Percentiles rank a stretch among this genome's conserved stretches.
Evolutionary conservation across 2,329 filamentous ascomycete genomes (phyloP).

Genomic region (Cladorrhinum sp.): DNA sequence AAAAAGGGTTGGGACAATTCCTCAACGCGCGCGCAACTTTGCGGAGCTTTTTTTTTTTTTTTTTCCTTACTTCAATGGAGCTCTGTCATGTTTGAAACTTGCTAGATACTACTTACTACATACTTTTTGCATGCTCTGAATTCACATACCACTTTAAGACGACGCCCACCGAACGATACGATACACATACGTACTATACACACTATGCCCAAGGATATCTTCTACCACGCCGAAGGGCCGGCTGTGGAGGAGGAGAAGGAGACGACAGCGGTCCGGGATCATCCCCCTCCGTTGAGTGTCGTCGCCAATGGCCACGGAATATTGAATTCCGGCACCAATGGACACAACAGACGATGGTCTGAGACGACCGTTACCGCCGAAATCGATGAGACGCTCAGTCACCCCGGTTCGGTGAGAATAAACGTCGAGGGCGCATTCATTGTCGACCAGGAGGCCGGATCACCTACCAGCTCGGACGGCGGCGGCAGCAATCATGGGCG

Average conservation of each 20-base stretch:
- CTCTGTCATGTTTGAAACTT: too few species aligned
- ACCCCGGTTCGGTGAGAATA: constrained; percentile 77
- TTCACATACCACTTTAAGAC: background rate
- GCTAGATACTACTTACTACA: too few species aligned
- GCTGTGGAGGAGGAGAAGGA: constrained; percentile 2
- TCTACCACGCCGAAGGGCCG: constrained; percentile 26
- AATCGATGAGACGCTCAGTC: constrained; percentile 59
- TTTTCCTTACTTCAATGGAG: background rate
- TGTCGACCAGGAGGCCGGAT: constrained; percentile 72
- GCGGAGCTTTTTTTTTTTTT: constrained; percentile 3
- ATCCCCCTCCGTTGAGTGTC: constrained; percentile 1
- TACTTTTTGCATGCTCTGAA: too few species aligned
- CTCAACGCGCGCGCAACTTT: background rate
- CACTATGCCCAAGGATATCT: constrained; percentile 26
- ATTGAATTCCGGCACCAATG: background rate
- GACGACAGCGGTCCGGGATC: background rate
- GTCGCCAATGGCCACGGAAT: background rate
- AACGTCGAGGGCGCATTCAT: constrained; percentile 97
- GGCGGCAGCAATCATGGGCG: constrained; percentile 46
- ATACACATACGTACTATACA: background rate
- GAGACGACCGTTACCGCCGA: constrained; percentile 37
- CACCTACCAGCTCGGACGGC: constrained; percentile 42
- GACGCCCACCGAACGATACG: background rate
- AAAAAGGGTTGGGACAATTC: background rate
- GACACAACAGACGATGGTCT: background rate